Conservation (phyloP, 1,284 basidiomycete genomes). For the Ustilago trichophora region DNA sequence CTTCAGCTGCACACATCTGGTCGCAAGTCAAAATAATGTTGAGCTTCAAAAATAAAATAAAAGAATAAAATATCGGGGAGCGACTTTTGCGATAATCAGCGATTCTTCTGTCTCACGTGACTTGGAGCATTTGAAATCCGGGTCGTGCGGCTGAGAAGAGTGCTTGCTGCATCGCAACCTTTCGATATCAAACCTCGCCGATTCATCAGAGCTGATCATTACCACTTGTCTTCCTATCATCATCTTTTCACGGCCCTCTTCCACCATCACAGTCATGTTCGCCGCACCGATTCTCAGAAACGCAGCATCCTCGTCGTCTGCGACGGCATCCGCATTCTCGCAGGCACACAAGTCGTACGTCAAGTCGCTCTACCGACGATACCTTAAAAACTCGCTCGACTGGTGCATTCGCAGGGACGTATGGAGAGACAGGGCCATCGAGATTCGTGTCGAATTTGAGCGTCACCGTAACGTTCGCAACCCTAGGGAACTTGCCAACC, state of each 20-base stretch:
- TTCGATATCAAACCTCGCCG: no score
- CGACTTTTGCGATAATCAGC: no score
- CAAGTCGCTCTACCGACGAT: slow-evolving; percentile 88
- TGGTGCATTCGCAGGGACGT: slow-evolving; percentile 86
- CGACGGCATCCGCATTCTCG: slow-evolving; percentile 70
- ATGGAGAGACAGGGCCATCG: slow-evolving; percentile 83
- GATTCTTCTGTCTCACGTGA: no score
- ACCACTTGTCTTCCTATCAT: no score
- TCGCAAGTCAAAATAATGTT: no score
- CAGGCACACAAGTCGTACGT: slow-evolving; percentile 84
- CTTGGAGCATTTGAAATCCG: no score
- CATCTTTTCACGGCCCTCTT: background rate
- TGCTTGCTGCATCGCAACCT: no score
- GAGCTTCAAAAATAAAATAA: no score
- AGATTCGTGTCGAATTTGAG: slow-evolving; percentile 91
- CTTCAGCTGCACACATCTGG: no score
- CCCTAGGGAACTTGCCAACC: slow-evolving; percentile 81
- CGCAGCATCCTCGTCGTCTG: slow-evolving; percentile 13
- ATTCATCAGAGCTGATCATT: no score
- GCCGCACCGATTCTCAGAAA: slow-evolving; percentile 27
- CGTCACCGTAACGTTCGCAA: slow-evolving; percentile 87
- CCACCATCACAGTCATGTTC: slow-evolving; percentile 15
- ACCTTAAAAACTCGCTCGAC: slow-evolving; percentile 83
- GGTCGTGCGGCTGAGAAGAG: no score
- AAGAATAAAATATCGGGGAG: no score